Conservation (phyloP, 495 filamentous ascomycete species). For the Lepraria neglecta region DNA sequence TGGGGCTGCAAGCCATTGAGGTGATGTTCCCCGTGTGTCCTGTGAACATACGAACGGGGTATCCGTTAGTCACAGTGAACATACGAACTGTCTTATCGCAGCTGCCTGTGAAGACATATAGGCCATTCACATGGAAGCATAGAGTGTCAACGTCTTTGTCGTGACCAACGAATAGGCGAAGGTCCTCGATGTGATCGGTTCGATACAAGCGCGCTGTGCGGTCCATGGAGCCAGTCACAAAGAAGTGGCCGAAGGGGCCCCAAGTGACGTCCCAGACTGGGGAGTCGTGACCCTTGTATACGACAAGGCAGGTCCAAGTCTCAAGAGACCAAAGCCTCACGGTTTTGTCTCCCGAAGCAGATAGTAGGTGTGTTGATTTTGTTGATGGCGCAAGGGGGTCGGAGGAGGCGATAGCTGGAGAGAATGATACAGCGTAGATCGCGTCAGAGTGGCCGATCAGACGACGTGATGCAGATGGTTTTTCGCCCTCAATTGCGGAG, state of each 20-base stretch:
- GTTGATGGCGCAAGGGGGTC: slow-evolving; percentile 50
- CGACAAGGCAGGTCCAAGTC: slow-evolving; percentile 77
- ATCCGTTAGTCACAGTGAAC: slow-evolving; percentile 87
- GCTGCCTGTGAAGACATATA: slow-evolving; percentile 85
- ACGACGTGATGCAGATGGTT: slow-evolving; percentile 61
- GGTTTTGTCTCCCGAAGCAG: slow-evolving; percentile 77
- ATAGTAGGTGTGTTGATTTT: slow-evolving; percentile 69
- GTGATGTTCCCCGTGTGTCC: slow-evolving; percentile 84
- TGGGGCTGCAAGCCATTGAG: slow-evolving; percentile 73
- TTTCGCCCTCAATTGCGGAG: slow-evolving; percentile 36
- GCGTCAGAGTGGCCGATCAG: slow-evolving; percentile 88
- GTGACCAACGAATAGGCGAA: slow-evolving; percentile 84
- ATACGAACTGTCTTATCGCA: slow-evolving; percentile 89
- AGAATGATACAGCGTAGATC: slow-evolving; percentile 84
- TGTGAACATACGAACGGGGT: slow-evolving; percentile 82
- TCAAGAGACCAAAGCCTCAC: slow-evolving; percentile 91
- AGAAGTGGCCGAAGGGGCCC: slow-evolving; percentile 95
- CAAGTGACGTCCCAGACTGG: slow-evolving; percentile 84
- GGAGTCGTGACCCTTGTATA: slow-evolving; percentile 85
- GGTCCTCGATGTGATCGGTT: slow-evolving; percentile 83
- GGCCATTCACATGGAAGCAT: slow-evolving; percentile 85
- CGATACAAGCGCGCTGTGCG: slow-evolving; percentile 85
- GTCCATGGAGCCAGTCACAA: slow-evolving; percentile 78
- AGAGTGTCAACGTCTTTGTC: slow-evolving; percentile 80
- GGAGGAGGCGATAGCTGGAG: slow-evolving; percentile 56